Evolutionary conservation across 1,139 yeast species (phyloP), one percentile per base, ranked within the genome.

Genomic region (Casaregolazyma suthepensis): DNA sequence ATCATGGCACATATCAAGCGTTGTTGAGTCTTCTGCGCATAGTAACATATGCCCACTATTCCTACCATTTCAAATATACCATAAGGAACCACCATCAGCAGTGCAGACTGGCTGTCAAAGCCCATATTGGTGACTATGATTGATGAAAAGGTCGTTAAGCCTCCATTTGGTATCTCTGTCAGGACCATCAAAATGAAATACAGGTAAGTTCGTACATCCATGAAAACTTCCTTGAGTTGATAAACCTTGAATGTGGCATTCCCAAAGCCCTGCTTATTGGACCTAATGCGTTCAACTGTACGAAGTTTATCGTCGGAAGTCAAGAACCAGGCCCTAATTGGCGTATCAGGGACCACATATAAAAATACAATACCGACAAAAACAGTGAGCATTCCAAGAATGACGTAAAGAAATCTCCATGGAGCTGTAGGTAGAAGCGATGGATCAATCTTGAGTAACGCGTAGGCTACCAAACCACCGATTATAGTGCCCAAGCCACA

Each of bases 381-480:
- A 49, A 80, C 70, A 13, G 84, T 72, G 51, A 78, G 68, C 43
- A 75, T 64, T n/a, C 82, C 83, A 47, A 76, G 73, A 29, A 76
- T 74, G 40, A 80, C 63, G 59, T 78, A 78, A 57, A 79, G 71
- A 50, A 77, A 71, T 58, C 75, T 74, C 83, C 83, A 80, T 29
- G 78, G 74, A 2, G 63, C 71, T 42, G 70, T 59, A 13, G 72
- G 63, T 18, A 74, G 60, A 5, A 67, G 50, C 49, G 71, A 75
- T 15, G 65, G 70, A 49, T 68, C 70, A 53, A 71, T 63, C 4
- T 52, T 59, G 20, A 69, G 71, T 43, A 78, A 69, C 29, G 80
- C 82, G 61, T 77, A 80, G 0, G 83, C 81, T 51, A 80, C 73
- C n/a, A 76, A 67, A 4, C 81, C 80, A 43, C 85, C 85, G 18